Base-by-base conservation (phyloP, 202 grass and related monocot genomes). In the Miscanthus sacchariflorus region DNA sequence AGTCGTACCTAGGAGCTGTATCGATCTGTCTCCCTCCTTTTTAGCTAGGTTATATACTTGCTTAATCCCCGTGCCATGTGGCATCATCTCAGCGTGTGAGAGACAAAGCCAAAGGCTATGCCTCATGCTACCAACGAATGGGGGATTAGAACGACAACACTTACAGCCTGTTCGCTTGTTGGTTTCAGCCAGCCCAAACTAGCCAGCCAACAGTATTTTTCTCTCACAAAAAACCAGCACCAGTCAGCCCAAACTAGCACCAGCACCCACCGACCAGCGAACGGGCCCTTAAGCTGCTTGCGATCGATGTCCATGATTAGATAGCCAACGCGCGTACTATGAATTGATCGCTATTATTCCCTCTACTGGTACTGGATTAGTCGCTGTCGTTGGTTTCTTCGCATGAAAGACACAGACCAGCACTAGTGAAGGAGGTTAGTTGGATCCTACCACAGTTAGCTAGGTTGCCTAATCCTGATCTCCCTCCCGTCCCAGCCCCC, bases 371-470 rank as follows among this genome's bases (percentile, higher is more conserved):
- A n/a, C 30, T 36, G 5, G 33, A 78, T 25, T 19, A 33, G 9
- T 52, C 13, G 66, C 11, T 77, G 49, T 76, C 30, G 75, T 68
- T 42, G 61, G 50, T 88, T 86, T 68, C 73, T 88, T 93, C 44
- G 38, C 43, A 85, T 19, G 68, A 83, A 93, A 83, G 85, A 72
- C 72, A 85, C 73, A 85, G 78, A 27, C 64, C 78, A 52, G 82
- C 84, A 39, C 70, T 67, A 93, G 74, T 85, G 85, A 68, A 73
- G 63, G 70, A 75, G 71, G 78, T 90, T 85, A 71, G 82, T 72
- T 84, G 75, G 70, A 78, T 88, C 77, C 81, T 90, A 88, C 83
- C 74, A 85, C 82, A 85, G 59, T 76, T 90, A 82, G 68, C 78
- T 85, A 54, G 73, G 82, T 81, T 77, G 61, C 71, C 28, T 52